phyloP scores from a whole-genome alignment of 805 yeast species.

The Schwanniomyces pseudopolymorphus region DNA sequence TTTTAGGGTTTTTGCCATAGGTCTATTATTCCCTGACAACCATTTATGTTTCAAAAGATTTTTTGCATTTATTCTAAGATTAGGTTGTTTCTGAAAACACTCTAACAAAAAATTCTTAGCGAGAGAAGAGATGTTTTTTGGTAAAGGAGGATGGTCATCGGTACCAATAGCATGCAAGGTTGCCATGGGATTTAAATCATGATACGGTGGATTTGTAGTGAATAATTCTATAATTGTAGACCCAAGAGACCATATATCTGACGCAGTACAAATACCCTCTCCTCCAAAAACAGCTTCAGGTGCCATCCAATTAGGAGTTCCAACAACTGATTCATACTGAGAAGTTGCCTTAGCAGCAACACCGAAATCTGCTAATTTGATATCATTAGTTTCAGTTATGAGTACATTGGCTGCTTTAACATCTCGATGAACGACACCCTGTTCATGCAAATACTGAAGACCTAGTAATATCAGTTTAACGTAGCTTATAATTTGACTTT shows the following conservation, averaged over 20 bases:
- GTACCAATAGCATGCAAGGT: conserved; percentile 82
- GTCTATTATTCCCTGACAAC: conserved; percentile 35
- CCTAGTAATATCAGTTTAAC: conserved; percentile 60
- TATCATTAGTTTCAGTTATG: conserved; percentile 60
- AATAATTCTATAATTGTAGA: conserved; percentile 89
- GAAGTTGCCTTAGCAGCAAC: conserved; percentile 68
- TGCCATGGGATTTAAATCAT: conserved; percentile 70
- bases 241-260: conserved; percentile 93
- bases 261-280: conserved; percentile 82
- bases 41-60: conserved; percentile 60
- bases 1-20: conserved; percentile 1
- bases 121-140: conserved; percentile 44
- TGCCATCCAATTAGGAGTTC: conserved; percentile 99
- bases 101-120: conserved; percentile 58
- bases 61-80: conserved; percentile 54
- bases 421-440: conserved; percentile 80
- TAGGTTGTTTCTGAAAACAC: conserved; percentile 74
- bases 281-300: conserved; percentile 84
- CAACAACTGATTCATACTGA: conserved; percentile 52
- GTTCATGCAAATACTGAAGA: conserved; percentile 62
- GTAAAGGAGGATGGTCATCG: conserved; percentile 70
- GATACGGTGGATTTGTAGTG: conserved; percentile 86
- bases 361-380: conserved; percentile 93
- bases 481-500: conserved; percentile 47
- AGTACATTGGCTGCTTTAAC: conserved; percentile 91